Evolutionary conservation across 2,329 filamentous ascomycete genomes (phyloP).

Genomic region (Aspergillus tamarii): DNA sequence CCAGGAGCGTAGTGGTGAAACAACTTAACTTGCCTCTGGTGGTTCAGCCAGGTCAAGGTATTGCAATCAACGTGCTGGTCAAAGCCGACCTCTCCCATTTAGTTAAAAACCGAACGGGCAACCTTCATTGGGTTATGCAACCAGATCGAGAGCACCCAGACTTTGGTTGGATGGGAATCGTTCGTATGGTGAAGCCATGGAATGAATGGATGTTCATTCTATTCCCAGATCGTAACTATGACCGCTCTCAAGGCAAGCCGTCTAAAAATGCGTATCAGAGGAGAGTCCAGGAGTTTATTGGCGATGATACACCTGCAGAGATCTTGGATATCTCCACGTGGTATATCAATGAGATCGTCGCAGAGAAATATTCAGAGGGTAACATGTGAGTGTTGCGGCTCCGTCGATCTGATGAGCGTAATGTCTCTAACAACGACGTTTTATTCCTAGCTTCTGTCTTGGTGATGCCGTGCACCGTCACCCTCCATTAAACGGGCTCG

Average conservation of each 20-base stretch:
- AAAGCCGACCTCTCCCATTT: constrained; percentile 50
- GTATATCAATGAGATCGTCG: constrained; percentile 65
- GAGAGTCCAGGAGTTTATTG: constrained; percentile 57
- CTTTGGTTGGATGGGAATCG: constrained; percentile 55
- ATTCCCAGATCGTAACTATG: constrained; percentile 43
- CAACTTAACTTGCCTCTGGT: constrained; percentile 53
- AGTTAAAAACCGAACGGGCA: constrained; percentile 53
- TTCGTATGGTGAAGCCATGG: constrained; percentile 67
- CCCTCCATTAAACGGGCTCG: constrained; percentile 60
- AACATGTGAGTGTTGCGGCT: constrained; percentile 45
- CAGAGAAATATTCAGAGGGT: constrained; percentile 58
- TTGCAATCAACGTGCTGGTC: constrained; percentile 55
- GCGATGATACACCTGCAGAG: constrained; percentile 56
- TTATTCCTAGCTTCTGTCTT: constrained; percentile 51
- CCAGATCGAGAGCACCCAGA: constrained; percentile 56
- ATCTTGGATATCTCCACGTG: constrained; percentile 61
- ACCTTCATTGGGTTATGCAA: constrained; percentile 64
- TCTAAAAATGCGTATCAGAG: constrained; percentile 20
- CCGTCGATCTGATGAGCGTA: not conserved
- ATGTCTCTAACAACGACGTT: not conserved
- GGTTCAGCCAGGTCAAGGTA: constrained; percentile 49
- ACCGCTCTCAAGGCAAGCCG: constrained; percentile 41
- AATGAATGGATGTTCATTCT: constrained; percentile 64
- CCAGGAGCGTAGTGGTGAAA: constrained; percentile 32
- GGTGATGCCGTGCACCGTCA: constrained; percentile 64